These are phyloP conservation scores for Leccinum angustisporum DNA, from an alignment of 1,284 basidiomycete species.

Conservation along the genomic window DNA sequence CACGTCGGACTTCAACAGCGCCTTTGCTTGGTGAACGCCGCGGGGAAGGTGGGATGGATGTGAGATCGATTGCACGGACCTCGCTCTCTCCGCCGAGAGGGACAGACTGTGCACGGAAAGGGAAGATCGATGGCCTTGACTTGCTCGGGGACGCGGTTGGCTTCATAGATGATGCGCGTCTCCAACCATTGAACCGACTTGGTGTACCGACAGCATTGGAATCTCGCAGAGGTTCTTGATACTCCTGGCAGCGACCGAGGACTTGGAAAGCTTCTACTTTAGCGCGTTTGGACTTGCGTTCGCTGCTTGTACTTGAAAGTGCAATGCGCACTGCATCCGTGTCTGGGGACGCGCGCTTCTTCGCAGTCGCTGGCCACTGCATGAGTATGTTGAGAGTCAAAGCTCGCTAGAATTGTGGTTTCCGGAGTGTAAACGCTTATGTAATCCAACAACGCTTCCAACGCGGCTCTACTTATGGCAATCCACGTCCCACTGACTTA, in stretches of 20 bases:
- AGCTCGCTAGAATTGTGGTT: not conserved
- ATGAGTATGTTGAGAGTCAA: not conserved
- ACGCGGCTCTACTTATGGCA: no score
- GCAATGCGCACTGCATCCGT: slow-evolving; percentile 10
- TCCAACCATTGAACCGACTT: slow-evolving; percentile 1
- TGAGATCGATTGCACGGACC: slow-evolving; percentile 21
- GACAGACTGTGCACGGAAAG: slow-evolving; percentile 31
- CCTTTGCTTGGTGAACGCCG: slow-evolving; percentile 26
- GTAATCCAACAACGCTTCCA: not conserved
- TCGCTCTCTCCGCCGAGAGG: slow-evolving; percentile 20
- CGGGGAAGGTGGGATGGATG: slow-evolving; percentile 27
- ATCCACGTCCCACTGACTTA: no score
- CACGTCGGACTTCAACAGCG: slow-evolving; percentile 26
- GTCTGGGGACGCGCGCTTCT: slow-evolving; percentile 32
- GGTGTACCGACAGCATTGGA: slow-evolving; percentile 6
- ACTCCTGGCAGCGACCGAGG: slow-evolving; percentile 10
- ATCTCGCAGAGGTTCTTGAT: slow-evolving; percentile 21
- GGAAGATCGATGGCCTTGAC: slow-evolving; percentile 13
- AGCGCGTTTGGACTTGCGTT: slow-evolving; percentile 26
- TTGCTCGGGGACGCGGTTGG: slow-evolving; percentile 21
- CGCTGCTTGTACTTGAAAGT: slow-evolving; percentile 12
- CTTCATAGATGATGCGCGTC: slow-evolving; percentile 24
- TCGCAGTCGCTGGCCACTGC: slow-evolving; percentile 12
- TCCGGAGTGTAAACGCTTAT: not conserved
- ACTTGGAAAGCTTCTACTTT: slow-evolving; percentile 23